Evolutionary conservation across 2,329 filamentous ascomycete genomes (phyloP), one percentile per base, ranked within the genome.

Genomic region (Beauveria sp.): DNA sequence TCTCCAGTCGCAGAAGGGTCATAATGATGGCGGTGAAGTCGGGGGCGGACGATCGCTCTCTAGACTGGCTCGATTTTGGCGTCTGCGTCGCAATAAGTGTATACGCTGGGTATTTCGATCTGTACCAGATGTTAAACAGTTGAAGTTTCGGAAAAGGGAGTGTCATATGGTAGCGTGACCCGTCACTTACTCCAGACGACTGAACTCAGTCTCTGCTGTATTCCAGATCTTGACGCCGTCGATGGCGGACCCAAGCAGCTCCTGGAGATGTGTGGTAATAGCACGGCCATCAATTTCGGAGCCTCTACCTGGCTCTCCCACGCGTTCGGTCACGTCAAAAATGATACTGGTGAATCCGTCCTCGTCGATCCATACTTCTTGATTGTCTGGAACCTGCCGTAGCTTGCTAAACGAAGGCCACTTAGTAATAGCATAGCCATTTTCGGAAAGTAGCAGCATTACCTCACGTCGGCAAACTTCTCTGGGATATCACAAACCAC

Each of bases 321-420:
- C 88, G 61, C 90, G 88, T 77, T 97, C 88, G 60, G 90, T 89
- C 70, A 98, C 91, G 69, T 98, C 93, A 74, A 97, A 83, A 68
- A 96, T 93, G 72, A 96, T 87, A 75, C 85, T 92, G 3, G 90
- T 91, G 74, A 93, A 93, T 55, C 91, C 92, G 65, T 89, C 83
- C 66, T 84, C 82, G 72, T 96, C 91, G 70, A 97, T 88, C 77
- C 87, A 96, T 67, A 97, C 89, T 79, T 97, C 93, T 78, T 98
- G 93, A 74, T 96, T 90, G 72, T 93, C 88, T 56, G 89, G 89
- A 5, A 93, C 86, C 75, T 91, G 83, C 65, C 89, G 86, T 67
- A 92, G 82, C 60, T 83, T 82, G 76, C 88, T 91, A 64, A 58
- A 42, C 5, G 16, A 50, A 4, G 9, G n/a, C 24, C 3, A 14